phyloP scores from a whole-genome alignment of 441 rosid species.

The Melastoma candidum region DNA sequence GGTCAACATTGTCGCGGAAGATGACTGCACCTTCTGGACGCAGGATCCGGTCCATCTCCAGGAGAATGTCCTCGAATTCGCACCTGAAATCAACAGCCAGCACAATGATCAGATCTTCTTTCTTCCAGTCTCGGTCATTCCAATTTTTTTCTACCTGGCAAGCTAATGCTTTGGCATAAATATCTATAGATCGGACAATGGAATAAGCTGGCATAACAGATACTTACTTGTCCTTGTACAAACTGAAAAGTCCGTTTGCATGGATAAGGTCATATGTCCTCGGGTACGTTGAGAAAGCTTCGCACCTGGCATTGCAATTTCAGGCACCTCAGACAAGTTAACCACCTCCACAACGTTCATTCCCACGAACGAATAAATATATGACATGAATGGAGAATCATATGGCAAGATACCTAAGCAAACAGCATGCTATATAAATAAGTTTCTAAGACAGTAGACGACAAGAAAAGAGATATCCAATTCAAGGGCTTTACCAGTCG shows the following conservation, averaged over 20 bases:
- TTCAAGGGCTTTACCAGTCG: conserved; percentile 39
- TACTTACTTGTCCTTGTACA: conserved; percentile 55
- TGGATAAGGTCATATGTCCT: conserved; percentile 71
- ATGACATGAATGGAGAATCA: too few relatives aligned
- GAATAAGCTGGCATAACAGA: not conserved
- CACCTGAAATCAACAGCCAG: conserved; percentile 27
- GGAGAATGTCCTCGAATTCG: conserved; percentile 50
- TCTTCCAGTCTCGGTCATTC: too few relatives aligned
- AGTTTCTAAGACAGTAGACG: not conserved
- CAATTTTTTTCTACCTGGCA: too few relatives aligned
- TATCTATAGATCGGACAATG: not conserved
- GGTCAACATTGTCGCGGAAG: conserved; percentile 58
- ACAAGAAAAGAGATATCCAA: conserved; percentile 8
- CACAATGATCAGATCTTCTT: too few relatives aligned
- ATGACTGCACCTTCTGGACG: conserved; percentile 75
- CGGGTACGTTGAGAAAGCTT: conserved; percentile 71
- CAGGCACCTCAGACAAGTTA: not conserved
- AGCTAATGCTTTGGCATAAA: too few relatives aligned
- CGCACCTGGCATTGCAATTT: conserved; percentile 40
- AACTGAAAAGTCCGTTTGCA: conserved; percentile 47
- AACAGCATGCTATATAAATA: not conserved
- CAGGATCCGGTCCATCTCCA: conserved; percentile 71
- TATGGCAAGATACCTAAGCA: too few relatives aligned
- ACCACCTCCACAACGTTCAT: too few relatives aligned
- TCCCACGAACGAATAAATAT: too few relatives aligned